Conservation (phyloP, 495 filamentous ascomycete genomes). For the Xylaria venustula region DNA sequence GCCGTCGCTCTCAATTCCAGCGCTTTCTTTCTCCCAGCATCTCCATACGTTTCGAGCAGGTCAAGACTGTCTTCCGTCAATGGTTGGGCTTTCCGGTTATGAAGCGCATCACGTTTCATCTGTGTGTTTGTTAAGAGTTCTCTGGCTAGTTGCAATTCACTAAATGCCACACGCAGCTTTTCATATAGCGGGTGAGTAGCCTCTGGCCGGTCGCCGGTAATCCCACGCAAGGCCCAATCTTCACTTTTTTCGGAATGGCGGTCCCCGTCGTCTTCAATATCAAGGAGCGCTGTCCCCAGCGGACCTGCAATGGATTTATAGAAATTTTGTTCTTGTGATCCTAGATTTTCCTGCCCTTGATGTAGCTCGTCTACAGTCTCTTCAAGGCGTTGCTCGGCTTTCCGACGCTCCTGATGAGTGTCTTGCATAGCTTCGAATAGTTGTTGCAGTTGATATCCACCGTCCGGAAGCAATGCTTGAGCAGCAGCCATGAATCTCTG, state of each 20-base stretch:
- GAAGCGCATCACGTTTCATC: constrained; percentile 28
- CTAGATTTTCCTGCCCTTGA: constrained; percentile 14
- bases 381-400: constrained; percentile 28
- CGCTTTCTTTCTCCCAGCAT: constrained; percentile 26
- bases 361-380: constrained; percentile 25
- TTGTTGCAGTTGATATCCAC: constrained; percentile 17
- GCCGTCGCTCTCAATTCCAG: constrained; percentile 25
- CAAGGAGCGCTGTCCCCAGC: constrained; percentile 8
- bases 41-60: constrained; percentile 25
- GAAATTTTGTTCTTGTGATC: constrained; percentile 23
- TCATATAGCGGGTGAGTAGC: constrained; percentile 27
- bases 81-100: constrained; percentile 25
- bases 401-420: constrained; percentile 17
- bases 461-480: constrained; percentile 18
- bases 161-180: constrained; percentile 24
- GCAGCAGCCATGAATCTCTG: constrained; percentile 28
- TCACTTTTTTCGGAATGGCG: constrained; percentile 17
- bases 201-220: constrained; percentile 27
- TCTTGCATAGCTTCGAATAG: constrained; percentile 27
- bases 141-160: constrained; percentile 28
- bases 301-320: constrained; percentile 18
- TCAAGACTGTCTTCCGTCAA: constrained; percentile 25
- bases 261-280: constrained; percentile 17
- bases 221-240: constrained; percentile 22
- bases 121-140: constrained; percentile 29